Base-by-base conservation (phyloP, 345 rosid genomes). In the Populus tremula region DNA sequence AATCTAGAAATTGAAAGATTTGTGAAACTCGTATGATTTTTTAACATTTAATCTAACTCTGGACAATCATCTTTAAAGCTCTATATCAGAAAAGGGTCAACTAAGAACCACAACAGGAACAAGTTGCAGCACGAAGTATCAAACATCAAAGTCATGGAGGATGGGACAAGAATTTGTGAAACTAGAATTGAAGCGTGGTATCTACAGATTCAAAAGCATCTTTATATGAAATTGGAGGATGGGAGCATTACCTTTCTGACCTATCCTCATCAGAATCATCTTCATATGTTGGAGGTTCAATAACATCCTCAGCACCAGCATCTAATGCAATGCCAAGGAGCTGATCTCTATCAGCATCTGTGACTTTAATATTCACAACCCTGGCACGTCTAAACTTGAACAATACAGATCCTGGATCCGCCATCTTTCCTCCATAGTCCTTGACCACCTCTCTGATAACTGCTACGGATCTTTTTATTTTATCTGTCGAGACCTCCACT, bases 291-390 rank as follows among this genome's bases (percentile, higher is more conserved):
- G 90, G 88, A 78, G 98, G 99, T 65, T 95, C 99, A 81, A 93
- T 87, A 77, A 92, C 97, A 87, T 95, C 98, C 88, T 95, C 98
- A 13, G 96, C 99, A 39, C 98, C 99, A 74, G 94, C 90, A 88
- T 95, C 99, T 81, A 93, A 79, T 65, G 94, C 97, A 85, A 92
- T 74, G 41, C 62, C 27, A 59, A 95, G 89, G 49, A 95, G 94
- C 84, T 89, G 91, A 75, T 95, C 98, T 87, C 89, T 91, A 74
- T 91, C 98, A 72, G 87, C 91, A 82, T 92, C 94, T 8, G 84
- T 71, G 43, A 89, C 91, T 76, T 89, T 92, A 75, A 95, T 82
- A 84, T 92, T 93, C 75, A 87, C 97, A 73, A 85, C 92, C 41
- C 93, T 84, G 73, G 79, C 97, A 77, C 92, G 91, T 80, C 88